These are phyloP conservation scores for Silene vulgaris DNA, from an alignment of 179 eudicot species.

Conservation along the genomic window DNA sequence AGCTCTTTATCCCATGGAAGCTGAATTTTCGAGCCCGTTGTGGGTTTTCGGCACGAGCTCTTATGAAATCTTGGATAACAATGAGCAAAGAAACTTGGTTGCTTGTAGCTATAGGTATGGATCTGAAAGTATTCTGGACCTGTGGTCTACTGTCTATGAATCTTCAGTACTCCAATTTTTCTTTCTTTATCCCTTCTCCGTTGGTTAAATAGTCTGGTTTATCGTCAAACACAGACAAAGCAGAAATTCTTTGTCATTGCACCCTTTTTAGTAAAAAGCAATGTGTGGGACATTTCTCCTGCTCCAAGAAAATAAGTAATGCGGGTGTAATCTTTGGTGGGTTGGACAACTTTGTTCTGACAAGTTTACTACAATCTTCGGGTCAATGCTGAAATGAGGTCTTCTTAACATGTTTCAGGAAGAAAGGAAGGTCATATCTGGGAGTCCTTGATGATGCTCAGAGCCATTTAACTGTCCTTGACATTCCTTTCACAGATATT, in stretches of 20 bases:
- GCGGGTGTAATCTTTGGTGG: not conserved
- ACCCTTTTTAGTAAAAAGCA: not conserved
- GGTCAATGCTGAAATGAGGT: constrained; percentile 11
- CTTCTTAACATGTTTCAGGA: constrained; percentile 42
- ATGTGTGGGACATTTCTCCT: not conserved
- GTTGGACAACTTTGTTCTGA: not conserved
- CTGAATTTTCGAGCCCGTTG: constrained; percentile 84
- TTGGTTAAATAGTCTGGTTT: not conserved
- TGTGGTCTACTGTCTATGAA: not conserved
- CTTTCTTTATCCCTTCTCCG: not conserved
- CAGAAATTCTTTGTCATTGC: not conserved
- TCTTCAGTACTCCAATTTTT: not conserved
- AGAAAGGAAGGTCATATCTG: constrained; percentile 77
- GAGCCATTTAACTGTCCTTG: constrained; percentile 48
- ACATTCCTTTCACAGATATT: constrained; percentile 86
- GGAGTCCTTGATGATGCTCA: constrained; percentile 66
- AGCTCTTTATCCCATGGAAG: constrained; percentile 67
- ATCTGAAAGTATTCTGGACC: constrained; percentile 13
- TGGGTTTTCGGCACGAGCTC: constrained; percentile 93
- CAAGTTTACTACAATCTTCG: not conserved
- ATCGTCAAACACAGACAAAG: constrained; percentile 1
- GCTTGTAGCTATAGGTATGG: constrained; percentile 86
- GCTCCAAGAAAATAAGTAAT: not conserved
- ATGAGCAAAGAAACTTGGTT: constrained; percentile 43
- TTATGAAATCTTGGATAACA: constrained; percentile 50